These are phyloP conservation scores for Posidonia oceanica DNA, from an alignment of 116 monocot genomes.

Conservation along the genomic window DNA sequence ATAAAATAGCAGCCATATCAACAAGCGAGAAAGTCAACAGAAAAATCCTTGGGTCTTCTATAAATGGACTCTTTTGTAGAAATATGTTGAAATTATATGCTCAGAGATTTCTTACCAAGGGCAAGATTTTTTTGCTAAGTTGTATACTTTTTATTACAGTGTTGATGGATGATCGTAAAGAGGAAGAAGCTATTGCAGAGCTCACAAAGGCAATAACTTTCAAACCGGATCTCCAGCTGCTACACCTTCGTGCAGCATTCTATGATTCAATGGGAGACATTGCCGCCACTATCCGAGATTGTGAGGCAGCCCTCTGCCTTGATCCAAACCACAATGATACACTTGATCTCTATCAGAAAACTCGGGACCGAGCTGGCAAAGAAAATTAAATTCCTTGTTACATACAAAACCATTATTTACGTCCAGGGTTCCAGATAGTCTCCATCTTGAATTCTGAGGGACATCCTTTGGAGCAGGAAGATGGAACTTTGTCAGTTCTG, in stretches of 20 bases:
- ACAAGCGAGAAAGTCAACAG: too few species aligned
- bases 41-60: neutral
- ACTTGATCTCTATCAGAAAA: conserved; percentile 54
- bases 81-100: neutral
- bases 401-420: neutral
- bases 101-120: neutral
- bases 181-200: conserved; percentile 54
- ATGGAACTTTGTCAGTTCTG: neutral
- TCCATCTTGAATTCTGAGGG: neutral
- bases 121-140: neutral
- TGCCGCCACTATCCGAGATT: conserved; percentile 49
- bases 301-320: conserved; percentile 84
- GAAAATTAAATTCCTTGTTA: neutral
- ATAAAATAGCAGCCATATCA: too few species aligned
- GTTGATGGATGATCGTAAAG: conserved; percentile 62
- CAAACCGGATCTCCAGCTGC: conserved; percentile 87
- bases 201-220: conserved; percentile 53
- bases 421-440: neutral
- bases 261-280: conserved; percentile 61
- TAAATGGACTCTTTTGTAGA: neutral
- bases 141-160: conserved; percentile 14
- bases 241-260: conserved; percentile 91
- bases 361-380: neutral
- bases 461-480: neutral
- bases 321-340: conserved; percentile 69